A percentile compares a stretch with the other conserved stretches of the same genome.
These are phyloP conservation scores for Aurifilum marmelostoma DNA, from an alignment of 2,329 filamentous ascomycete genomes.

Conservation along the genomic window DNA sequence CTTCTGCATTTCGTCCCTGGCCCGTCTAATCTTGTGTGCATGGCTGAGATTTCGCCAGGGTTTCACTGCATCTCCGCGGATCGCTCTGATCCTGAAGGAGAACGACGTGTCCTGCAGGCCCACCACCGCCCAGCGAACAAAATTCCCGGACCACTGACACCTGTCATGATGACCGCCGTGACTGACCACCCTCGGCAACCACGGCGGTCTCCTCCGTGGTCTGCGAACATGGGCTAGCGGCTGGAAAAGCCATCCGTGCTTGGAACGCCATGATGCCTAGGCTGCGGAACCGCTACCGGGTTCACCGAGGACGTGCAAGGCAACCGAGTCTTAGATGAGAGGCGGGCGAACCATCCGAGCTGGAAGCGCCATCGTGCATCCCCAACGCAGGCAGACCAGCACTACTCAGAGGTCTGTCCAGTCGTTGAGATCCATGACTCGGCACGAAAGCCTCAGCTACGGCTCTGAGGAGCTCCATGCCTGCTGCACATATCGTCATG, in stretches of 20 bases:
- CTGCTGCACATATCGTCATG: neutral
- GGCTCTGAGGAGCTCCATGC: neutral
- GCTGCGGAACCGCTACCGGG: neutral
- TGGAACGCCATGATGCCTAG: neutral
- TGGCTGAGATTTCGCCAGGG: slow-evolving; percentile 12
- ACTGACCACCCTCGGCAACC: neutral
- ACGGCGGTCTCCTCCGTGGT: slow-evolving; percentile 9
- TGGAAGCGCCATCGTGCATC: neutral
- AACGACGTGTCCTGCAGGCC: slow-evolving; percentile 16
- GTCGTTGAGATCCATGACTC: neutral
- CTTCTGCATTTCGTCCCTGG: neutral
- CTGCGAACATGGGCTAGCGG: neutral
- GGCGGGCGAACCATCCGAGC: neutral
- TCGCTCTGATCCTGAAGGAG: slow-evolving; percentile 2
- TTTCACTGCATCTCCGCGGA: neutral
- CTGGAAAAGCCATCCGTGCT: neutral
- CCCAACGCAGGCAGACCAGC: neutral
- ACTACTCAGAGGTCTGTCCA: neutral
- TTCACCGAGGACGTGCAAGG: slow-evolving; percentile 3
- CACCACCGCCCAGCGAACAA: slow-evolving; percentile 11
- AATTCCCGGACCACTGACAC: neutral
- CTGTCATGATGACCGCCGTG: slow-evolving; percentile 10
- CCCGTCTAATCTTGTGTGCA: slow-evolving; percentile 16
- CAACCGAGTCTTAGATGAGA: neutral
- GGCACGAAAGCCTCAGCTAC: neutral